Conservation (phyloP, 1,284 basidiomycete genomes). For the Sphaerobolus stellatus region DNA sequence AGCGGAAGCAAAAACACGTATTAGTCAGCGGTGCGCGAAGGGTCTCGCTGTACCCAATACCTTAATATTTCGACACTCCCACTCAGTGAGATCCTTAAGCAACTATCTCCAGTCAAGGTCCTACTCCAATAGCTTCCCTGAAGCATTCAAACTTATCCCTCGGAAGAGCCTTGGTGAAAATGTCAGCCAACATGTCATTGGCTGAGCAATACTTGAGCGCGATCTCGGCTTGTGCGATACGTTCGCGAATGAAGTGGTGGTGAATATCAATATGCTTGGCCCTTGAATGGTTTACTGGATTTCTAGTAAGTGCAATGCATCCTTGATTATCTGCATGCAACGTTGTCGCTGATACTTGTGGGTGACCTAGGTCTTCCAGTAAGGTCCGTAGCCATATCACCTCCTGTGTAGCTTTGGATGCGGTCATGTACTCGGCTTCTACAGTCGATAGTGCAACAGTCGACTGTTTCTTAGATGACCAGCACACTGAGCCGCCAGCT, state of each 20-base stretch:
- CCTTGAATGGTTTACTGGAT: neutral
- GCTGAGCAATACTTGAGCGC: conserved; percentile 12
- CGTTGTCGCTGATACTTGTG: neutral
- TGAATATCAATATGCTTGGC: neutral
- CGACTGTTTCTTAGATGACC: conserved; percentile 32
- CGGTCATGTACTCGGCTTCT: conserved; percentile 41
- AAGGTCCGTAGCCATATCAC: conserved; percentile 32
- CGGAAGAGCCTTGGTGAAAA: conserved; percentile 23
- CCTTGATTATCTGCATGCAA: neutral
- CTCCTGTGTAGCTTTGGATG: conserved; percentile 28
- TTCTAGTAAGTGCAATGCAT: neutral
- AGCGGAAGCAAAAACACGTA: too few species aligned
- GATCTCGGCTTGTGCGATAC: conserved; percentile 16
- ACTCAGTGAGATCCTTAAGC: too few species aligned
- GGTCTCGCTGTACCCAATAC: too few species aligned
- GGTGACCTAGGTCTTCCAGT: conserved; percentile 28
- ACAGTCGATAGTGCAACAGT: conserved; percentile 35
- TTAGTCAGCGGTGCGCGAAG: too few species aligned
- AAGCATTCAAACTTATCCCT: neutral
- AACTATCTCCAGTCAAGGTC: neutral
- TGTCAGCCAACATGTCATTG: conserved; percentile 19
- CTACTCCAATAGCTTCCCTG: neutral
- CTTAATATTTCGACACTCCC: conserved; percentile 1
- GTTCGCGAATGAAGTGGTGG: conserved; percentile 19
- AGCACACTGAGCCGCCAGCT: conserved; percentile 29